Conservation (phyloP, 139 green algal species). For the Coelastrella sp. region DNA sequence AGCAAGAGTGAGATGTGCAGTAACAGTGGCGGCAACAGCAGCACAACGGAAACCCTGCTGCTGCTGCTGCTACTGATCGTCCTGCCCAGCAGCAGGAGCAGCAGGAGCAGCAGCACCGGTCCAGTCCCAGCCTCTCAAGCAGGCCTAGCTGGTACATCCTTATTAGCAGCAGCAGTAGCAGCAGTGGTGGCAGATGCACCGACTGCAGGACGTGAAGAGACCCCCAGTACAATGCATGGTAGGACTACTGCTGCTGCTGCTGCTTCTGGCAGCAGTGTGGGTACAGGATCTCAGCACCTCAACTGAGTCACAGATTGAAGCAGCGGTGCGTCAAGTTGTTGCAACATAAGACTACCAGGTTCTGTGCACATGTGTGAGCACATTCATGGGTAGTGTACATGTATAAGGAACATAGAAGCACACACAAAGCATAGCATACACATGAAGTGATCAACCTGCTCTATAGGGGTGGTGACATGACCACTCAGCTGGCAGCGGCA, state of each 20-base stretch:
- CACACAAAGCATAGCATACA: too few species aligned
- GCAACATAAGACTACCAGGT: neutral
- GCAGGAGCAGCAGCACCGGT: neutral
- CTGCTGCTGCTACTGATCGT: too few species aligned
- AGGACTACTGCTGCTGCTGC: too few species aligned
- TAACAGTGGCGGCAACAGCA: neutral
- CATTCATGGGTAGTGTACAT: constrained; percentile 19
- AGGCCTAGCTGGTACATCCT: neutral
- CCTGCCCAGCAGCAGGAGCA: neutral
- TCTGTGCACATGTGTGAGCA: constrained; percentile 10
- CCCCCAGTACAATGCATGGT: too few species aligned
- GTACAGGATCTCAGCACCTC: neutral
- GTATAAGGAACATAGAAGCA: too few species aligned
- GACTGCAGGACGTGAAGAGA: neutral
- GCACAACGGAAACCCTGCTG: neutral
- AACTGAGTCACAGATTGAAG: neutral
- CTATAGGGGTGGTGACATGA: neutral
- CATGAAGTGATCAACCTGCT: neutral
- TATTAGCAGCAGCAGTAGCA: constrained; percentile 13
- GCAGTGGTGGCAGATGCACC: constrained; percentile 1
- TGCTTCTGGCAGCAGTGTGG: constrained; percentile 1
- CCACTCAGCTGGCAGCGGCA: constrained; percentile 9
- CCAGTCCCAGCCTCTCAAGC: too few species aligned
- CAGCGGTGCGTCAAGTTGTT: constrained; percentile 10
- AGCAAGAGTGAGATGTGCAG: neutral